A percentile compares a stretch with the other conserved stretches of the same genome.
These are phyloP conservation scores for Panicum hallii DNA, from an alignment of 202 grass and related monocot species.

Conservation along the genomic window DNA sequence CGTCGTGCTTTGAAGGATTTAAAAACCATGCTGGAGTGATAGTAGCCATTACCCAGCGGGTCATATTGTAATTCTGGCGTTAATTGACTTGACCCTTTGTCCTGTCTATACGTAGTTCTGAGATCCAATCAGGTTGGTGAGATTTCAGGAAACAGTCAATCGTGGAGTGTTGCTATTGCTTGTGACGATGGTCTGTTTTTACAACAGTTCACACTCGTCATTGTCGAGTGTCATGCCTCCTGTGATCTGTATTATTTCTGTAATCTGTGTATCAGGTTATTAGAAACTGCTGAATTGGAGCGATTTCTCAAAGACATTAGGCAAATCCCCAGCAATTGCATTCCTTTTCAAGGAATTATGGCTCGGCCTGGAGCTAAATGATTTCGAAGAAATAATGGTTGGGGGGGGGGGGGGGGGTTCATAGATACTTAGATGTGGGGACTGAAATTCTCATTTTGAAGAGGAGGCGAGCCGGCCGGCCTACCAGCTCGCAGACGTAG, in stretches of 20 bases:
- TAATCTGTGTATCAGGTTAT: not conserved
- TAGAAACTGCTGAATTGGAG: too few species aligned
- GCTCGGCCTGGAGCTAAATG: too few species aligned
- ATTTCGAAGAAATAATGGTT: too few species aligned
- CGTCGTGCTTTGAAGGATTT: not conserved
- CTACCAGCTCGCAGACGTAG: too few species aligned
- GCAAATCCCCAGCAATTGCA: too few species aligned
- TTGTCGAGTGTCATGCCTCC: not conserved
- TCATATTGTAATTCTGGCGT: not conserved
- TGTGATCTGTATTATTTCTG: conserved; percentile 28
- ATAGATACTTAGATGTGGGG: too few species aligned
- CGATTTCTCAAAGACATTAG: too few species aligned
- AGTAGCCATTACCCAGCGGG: not conserved
- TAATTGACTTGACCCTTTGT: not conserved
- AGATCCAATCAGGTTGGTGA: not conserved
- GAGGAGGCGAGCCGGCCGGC: too few species aligned
- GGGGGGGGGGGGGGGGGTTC: too few species aligned
- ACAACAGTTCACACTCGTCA: not conserved
- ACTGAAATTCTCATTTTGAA: not conserved
- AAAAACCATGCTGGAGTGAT: not conserved
- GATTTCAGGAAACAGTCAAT: not conserved
- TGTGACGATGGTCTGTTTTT: not conserved
- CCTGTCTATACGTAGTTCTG: not conserved
- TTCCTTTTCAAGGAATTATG: too few species aligned
- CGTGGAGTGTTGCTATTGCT: not conserved